Conservation (phyloP, 192 early-diverging fungal genomes). For the Linnemannia exigua region DNA sequence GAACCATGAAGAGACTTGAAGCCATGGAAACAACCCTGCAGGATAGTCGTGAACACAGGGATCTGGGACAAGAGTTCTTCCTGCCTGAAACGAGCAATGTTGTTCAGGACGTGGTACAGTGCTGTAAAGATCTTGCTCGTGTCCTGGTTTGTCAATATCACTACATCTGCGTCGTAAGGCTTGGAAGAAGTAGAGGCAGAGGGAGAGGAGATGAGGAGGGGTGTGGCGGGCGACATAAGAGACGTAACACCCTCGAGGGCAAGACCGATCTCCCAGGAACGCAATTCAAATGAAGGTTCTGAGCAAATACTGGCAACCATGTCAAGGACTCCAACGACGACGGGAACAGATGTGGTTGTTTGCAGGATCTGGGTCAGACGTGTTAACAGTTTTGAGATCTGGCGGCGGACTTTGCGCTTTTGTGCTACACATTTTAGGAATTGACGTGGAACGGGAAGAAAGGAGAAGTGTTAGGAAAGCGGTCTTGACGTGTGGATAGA, state of each 20-base stretch:
- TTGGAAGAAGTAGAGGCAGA: not conserved
- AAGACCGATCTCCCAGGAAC: slow-evolving; percentile 52
- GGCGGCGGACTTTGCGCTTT: slow-evolving; percentile 53
- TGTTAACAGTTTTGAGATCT: slow-evolving; percentile 53
- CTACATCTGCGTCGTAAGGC: not conserved
- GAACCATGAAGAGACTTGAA: slow-evolving; percentile 68
- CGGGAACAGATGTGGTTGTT: slow-evolving; percentile 49
- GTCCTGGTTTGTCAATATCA: slow-evolving; percentile 45
- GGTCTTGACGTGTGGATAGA: too few relatives aligned
- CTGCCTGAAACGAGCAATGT: slow-evolving; percentile 63
- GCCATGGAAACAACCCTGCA: slow-evolving; percentile 69
- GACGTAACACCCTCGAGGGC: slow-evolving; percentile 44
- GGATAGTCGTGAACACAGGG: slow-evolving; percentile 64
- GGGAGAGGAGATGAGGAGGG: slow-evolving; percentile 32
- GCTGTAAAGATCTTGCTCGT: slow-evolving; percentile 62
- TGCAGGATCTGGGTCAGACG: slow-evolving; percentile 57
- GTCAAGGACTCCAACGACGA: slow-evolving; percentile 46
- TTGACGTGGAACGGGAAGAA: not conserved
- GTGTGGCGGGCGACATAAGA: slow-evolving; percentile 61
- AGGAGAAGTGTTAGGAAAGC: not conserved
- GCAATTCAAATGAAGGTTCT: slow-evolving; percentile 38
- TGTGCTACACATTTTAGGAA: slow-evolving; percentile 37
- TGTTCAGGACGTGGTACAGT: slow-evolving; percentile 64
- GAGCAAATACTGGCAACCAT: slow-evolving; percentile 56
- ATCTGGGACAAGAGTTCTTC: slow-evolving; percentile 65